Base-by-base conservation (phyloP, 1,284 basidiomycete species). In the Pholiota adiposa region DNA sequence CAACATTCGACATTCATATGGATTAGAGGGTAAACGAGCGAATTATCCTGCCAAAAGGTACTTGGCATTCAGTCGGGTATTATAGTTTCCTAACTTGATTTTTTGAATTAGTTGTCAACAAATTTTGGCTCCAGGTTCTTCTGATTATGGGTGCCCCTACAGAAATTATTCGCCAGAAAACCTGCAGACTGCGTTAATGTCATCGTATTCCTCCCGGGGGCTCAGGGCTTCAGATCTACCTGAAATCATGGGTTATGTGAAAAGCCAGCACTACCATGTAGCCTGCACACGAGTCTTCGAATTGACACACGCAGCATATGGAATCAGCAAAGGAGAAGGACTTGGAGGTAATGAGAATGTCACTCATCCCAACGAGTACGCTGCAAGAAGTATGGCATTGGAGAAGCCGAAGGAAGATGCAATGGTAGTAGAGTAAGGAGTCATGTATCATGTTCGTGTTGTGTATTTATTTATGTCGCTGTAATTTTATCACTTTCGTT, bases 211-310 rank as follows among this genome's bases (percentile, higher is more conserved):
- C 19, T 80, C 87, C 16, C 83, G 85, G 63, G 85, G 89, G 25
- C 76, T 91, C 57, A 78, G 83, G 2, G 72, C 81, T 7, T 73
- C 77, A 7, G 94, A 98, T 69, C 78, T 96, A 65, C 85, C 88
- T n/a, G 97, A 99, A 71, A 89, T 99, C 65, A 83, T 95, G 78
- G 81, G 83, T 50, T 86, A 84, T 11, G 94, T 97, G 59, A 96
- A 96, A 74, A 81, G 80, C 14, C 80, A 84, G 2, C 95, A 97
- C 73, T 98, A 90, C 73, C 97, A 99, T 72, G 90, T 99, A 50
- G 97, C 96, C 3, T 99, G 97, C 77, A 99, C 97, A 18, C 84
- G 96, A 16, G 92, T 99, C 34, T 99, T 96, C 75, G 97, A 99
- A 79, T 84, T 98, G 49, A 97, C 96, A 19, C 97, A 99, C 74